Base-by-base conservation (phyloP, 495 filamentous ascomycete genomes). In the Neurospora sp. region DNA sequence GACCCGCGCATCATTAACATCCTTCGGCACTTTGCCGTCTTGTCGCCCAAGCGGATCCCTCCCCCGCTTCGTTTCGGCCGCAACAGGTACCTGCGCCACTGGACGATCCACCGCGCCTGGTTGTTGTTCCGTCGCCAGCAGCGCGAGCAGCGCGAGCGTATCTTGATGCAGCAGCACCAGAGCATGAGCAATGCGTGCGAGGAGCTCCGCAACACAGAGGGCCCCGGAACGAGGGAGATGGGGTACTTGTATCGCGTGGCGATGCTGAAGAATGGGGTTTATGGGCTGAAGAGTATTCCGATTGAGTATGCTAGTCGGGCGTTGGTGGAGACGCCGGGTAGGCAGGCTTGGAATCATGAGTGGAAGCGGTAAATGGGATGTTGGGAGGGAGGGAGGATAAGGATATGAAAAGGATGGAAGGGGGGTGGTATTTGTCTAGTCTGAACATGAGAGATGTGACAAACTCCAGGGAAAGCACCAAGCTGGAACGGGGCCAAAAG, bases 51-150 rank as follows among this genome's bases (percentile, higher is more conserved):
- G 39, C 76, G 78, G 11, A 79, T 79, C 72, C 93, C 93, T 0
- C 90, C 92, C 3, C 94, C 94, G 3, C 88, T 98, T 75, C 89
- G 92, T 74, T 91, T 97, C 87, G 92, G 89, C 36, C 93, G 94
- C 75, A 92, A 91, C 84, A 92, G 96, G 71, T 88, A 89, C 84
- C 91, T 98, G 76, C 92, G 96, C 34, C 96, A 99, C 86, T 99
- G 96, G 96, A 97, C 96, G 71, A 98, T 99, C 85, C 94, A 98
- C 84, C 94, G 96, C 76, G 96, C 94, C 28, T 98, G 93, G 92
- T 85, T 92, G 73, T 82, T 97, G 59, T 89, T 89, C 83, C 88
- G 89, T 76, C 85, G 88, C 71, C 84, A 90, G 77, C 86, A 89
- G 81, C 89, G 89, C 69, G 84, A 85, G 42, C 81, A 80, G 62